Evolutionary conservation across 2,329 filamentous ascomycete species (phyloP).

Genomic region (Juglanconis juglandina): DNA sequence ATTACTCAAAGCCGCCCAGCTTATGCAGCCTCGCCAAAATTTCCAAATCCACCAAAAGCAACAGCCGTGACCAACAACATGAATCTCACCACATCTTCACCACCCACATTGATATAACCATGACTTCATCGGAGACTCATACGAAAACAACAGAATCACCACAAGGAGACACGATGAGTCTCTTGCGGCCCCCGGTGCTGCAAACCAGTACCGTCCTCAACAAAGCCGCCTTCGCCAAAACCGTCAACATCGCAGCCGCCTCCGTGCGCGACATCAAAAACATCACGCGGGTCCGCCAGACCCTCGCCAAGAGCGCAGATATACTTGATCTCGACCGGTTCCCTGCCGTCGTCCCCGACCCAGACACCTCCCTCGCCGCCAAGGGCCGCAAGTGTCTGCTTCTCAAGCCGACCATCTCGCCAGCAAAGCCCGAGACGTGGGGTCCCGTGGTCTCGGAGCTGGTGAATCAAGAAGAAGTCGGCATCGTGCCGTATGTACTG

Average conservation of each 20-base stretch:
- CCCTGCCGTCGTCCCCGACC: slow-evolving; percentile 60
- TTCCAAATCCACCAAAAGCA: slow-evolving; percentile 1
- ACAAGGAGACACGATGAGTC: slow-evolving; percentile 39
- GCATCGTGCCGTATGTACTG: slow-evolving; percentile 71
- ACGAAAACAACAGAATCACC: background rate
- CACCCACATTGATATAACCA: background rate
- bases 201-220: slow-evolving; percentile 77
- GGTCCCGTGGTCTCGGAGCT: slow-evolving; percentile 66
- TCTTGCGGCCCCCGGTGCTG: slow-evolving; percentile 76
- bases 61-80: background rate
- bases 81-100: background rate
- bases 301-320: slow-evolving; percentile 63
- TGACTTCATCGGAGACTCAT: background rate
- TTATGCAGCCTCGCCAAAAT: slow-evolving; percentile 16
- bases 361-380: slow-evolving; percentile 49
- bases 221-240: slow-evolving; percentile 76
- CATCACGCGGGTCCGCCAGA: slow-evolving; percentile 68
- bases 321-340: slow-evolving; percentile 63
- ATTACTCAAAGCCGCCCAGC: background rate
- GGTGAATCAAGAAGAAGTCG: slow-evolving; percentile 64
- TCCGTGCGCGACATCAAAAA: slow-evolving; percentile 71
- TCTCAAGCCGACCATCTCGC: slow-evolving; percentile 53
- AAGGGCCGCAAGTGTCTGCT: slow-evolving; percentile 61
- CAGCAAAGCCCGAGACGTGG: slow-evolving; percentile 68
- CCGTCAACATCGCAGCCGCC: slow-evolving; percentile 72